Base-by-base conservation (phyloP, 1,284 basidiomycete species). In the Pholiota adiposa region DNA sequence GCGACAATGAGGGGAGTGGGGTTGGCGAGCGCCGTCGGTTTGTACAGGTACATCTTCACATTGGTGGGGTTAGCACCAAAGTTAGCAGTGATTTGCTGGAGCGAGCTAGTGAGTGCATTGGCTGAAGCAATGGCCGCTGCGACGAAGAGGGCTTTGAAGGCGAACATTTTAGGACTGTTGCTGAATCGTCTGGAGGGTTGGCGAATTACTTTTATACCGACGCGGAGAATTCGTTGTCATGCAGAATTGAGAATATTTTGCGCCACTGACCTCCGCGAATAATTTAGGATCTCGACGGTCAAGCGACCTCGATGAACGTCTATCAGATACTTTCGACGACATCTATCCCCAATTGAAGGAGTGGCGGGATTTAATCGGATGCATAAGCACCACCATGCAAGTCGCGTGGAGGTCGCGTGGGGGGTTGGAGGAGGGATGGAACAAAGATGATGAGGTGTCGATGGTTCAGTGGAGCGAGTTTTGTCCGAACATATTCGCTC, bases 21-120 rank as follows among this genome's bases (percentile, higher is more conserved):
- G 49, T 71, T 61, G 4, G 73, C 74, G 23, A 83, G 71, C 9
- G 67, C 71, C 2, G 75, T 69, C 1, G 83, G 83, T 65, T 73
- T 75, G 75, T 85, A 84, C 12, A 78, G 65, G 67, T 70, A 82
- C 74, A 82, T 78, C 40, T 67, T 63, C 31, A 83, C 79, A 63
- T 79, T 77, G 58, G 78, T 83, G 6, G 83, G 82, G 72, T 83
- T 84, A 50, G 75, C 51, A 4, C 80, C 80, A 63, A 81, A 79
- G 69, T 78, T 74, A 23, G 51, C 64, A 33, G 69, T 70, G 40
- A 75, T 68, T 56, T 75, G 72, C 61, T 74, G 72, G 14, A 75
- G 67, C 8, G 67, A 63, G 54, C 73, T 69, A 29, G 71, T 67
- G 19, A 69, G 61, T 14, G 64, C 72, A 46, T 62, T 61, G 14